phyloP scores from a whole-genome alignment of 75 land plant genomes.

The Pseudotsuga menziesii region DNA sequence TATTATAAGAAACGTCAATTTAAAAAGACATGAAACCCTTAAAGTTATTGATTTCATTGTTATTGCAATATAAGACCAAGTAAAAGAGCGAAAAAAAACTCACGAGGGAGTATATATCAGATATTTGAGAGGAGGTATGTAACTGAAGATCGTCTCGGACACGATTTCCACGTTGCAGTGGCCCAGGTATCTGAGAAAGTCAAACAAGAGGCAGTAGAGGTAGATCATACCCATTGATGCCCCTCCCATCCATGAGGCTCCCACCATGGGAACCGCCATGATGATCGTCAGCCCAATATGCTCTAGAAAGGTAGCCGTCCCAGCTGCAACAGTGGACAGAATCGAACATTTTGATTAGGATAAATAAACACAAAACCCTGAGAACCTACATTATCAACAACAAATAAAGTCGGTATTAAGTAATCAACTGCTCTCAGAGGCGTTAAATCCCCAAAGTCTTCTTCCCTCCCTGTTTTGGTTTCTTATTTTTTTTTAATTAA shows the following conservation, averaged over 20 bases:
- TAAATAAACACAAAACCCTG: background rate
- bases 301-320: conserved; percentile 32
- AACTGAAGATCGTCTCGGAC: conserved; percentile 17
- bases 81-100: background rate
- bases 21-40: too few relatives aligned
- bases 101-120: conserved; percentile 51
- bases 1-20: too few relatives aligned
- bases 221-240: conserved; percentile 33
- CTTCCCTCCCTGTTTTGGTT: too few relatives aligned
- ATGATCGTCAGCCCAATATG: conserved; percentile 27
- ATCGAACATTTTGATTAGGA: background rate
- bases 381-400: background rate
- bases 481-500: too few relatives aligned
- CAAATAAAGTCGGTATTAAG: too few relatives aligned
- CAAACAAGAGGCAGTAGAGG: conserved; percentile 22
- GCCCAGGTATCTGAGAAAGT: conserved; percentile 38
- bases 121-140: conserved; percentile 27
- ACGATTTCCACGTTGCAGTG: conserved; percentile 40
- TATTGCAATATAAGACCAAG: background rate
- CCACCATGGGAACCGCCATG: conserved; percentile 31
- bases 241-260: conserved; percentile 28
- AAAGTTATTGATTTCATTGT: too few relatives aligned
- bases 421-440: too few relatives aligned
- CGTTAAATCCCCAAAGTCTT: too few relatives aligned
- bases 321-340: conserved; percentile 25